Conservation (phyloP, 306 rosid species). For the Biancaea sappan region DNA sequence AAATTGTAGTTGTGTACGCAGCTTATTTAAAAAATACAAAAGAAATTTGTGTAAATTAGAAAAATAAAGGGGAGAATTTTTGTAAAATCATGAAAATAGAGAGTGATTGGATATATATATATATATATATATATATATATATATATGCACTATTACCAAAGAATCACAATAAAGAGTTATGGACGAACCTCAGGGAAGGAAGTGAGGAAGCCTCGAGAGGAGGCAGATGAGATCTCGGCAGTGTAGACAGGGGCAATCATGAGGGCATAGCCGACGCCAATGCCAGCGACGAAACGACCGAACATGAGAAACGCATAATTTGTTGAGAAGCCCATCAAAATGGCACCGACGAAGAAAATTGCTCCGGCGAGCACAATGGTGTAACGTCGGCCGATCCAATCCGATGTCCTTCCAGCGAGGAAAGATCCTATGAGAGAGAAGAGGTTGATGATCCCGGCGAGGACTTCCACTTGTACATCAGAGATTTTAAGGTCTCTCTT, state of each 20-base stretch:
- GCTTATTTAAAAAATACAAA: too few relatives aligned
- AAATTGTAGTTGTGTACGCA: too few relatives aligned
- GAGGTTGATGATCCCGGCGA: constrained; percentile 63
- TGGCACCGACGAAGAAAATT: constrained; percentile 72
- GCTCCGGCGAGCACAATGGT: constrained; percentile 64
- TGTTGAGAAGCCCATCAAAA: constrained; percentile 82
- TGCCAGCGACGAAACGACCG: constrained; percentile 74
- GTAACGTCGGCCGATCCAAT: constrained; percentile 92
- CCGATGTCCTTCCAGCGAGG: constrained; percentile 82
- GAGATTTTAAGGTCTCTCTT: constrained; percentile 50
- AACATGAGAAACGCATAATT: constrained; percentile 83
- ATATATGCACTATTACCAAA: too few relatives aligned
- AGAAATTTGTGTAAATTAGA: too few relatives aligned
- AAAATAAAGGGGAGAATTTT: too few relatives aligned
- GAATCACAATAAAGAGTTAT: not conserved
- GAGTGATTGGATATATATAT: too few relatives aligned
- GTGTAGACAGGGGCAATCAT: constrained; percentile 87
- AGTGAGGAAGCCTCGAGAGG: constrained; percentile 83
- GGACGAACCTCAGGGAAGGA: constrained; percentile 75
- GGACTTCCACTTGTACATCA: constrained; percentile 55
- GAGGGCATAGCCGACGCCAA: constrained; percentile 83
- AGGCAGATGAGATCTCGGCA: constrained; percentile 78
- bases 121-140: not conserved
- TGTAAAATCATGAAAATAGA: too few relatives aligned
- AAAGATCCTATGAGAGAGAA: constrained; percentile 69